Evolutionary conservation across 768 basidiomycete species (phyloP), one percentile per base, ranked within the genome.

Genomic region (Podaxis sp.): DNA sequence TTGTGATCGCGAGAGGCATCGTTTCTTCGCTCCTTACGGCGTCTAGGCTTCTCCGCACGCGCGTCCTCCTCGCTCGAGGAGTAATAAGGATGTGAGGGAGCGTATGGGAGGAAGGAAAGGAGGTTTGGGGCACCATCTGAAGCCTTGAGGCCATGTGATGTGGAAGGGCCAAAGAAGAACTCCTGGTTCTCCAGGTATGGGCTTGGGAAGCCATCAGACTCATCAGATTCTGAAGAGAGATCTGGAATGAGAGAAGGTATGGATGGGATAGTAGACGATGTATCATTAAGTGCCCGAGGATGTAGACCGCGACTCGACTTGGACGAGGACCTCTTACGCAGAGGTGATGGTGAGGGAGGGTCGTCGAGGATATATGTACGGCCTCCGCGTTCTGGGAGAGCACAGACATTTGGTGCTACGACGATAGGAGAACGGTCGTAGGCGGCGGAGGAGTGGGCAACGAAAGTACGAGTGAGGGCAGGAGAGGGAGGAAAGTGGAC

Each of bases 401-500:
- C 86, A 70, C 91, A 93, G 38, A 80, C 73, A 70, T 93, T 91
- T 36, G 88, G 87, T 24, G 83, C 70, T 66, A 91, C 88, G 70
- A 86, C 77, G 71, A 94, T 90, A 63, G 91, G 91, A 3, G 89
- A 84, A 62, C 92, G 88, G 78, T 94, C 91, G 76, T 94, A 94
- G 7, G 82, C 76, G 4, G 85, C 71, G 30, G 88, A 74, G 66
- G 84, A 86, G 74, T 89, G 78, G 58, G 78, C 82, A 57, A 78
- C 66, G 65, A 79, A 83, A 24, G 79, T 82, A 58, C 78, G 74
- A 11, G 83, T 82, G 67, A 85, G 78, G 17, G 79, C 72, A 28
- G 84, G 79, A 40, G 83, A 82, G 20, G 84, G 82, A 28, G 84
- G 82, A 67, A 86, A 83, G 73, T 82, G 82, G 61, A 83, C 82